Conservation (phyloP, 441 rosid species). For the Biscutella auriculata region DNA sequence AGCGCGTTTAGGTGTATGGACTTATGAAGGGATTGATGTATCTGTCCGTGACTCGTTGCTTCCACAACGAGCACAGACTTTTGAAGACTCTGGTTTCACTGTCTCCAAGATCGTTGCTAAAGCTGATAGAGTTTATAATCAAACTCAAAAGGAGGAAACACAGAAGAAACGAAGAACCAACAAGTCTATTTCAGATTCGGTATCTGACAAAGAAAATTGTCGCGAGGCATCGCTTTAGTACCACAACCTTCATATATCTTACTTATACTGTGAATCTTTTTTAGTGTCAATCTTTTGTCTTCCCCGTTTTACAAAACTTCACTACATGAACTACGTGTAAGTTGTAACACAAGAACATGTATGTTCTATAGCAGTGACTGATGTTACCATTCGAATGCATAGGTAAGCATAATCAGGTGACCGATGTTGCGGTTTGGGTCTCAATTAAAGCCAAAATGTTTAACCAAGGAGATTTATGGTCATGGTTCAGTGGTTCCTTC, state of each 20-base stretch:
- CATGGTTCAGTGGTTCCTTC: neutral
- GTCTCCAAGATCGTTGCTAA: conserved; percentile 75
- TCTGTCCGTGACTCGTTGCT: conserved; percentile 55
- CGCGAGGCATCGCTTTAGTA: neutral
- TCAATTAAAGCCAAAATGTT: neutral
- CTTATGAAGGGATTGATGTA: conserved; percentile 64
- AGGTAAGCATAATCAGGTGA: neutral
- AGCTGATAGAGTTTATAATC: conserved; percentile 58
- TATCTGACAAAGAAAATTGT: conserved; percentile 1
- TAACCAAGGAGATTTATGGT: neutral
- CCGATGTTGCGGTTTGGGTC: neutral
- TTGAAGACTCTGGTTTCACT: conserved; percentile 75
- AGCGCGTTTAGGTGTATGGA: conserved; percentile 69
- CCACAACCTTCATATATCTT: neutral
- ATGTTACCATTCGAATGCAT: neutral
- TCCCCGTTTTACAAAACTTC: neutral
- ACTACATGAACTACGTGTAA: neutral
- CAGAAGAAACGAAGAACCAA: conserved; percentile 35
- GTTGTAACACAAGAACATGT: neutral
- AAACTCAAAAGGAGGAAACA: conserved; percentile 23
- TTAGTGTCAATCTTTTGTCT: neutral
- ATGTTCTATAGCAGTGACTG: neutral
- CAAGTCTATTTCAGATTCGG: conserved; percentile 13
- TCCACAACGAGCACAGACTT: conserved; percentile 50
- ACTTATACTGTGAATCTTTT: neutral